Conservation (phyloP, 202 grass and related monocot genomes). For the Zizania palustris region DNA sequence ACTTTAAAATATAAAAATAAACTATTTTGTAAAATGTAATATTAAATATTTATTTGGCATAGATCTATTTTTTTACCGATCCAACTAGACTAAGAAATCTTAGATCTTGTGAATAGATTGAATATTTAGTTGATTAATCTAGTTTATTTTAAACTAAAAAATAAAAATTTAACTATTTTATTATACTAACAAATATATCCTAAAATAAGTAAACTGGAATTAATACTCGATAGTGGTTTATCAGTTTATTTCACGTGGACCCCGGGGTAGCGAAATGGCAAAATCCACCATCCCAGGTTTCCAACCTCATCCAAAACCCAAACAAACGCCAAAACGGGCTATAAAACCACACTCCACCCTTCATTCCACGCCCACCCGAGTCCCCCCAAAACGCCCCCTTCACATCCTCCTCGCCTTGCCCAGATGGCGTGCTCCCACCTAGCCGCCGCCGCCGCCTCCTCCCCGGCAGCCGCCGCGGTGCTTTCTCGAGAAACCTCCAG, state of each 20-base stretch:
- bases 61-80: no score
- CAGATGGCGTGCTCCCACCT: constrained; percentile 46
- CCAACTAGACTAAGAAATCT: no score
- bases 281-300: no score
- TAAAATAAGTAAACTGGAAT: no score
- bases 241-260: neutral
- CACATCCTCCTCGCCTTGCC: neutral
- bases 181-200: no score
- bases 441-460: constrained; percentile 21
- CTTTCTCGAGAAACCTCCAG: neutral
- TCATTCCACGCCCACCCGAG: neutral
- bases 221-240: neutral
- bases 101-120: no score
- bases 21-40: no score
- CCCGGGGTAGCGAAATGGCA: neutral
- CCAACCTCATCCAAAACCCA: neutral
- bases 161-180: no score
- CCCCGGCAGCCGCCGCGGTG: neutral
- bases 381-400: neutral
- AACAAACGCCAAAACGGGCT: neutral
- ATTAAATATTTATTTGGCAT: no score
- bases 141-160: no score
- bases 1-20: no score
- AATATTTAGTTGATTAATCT: no score
- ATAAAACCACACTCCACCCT: neutral